Evolutionary conservation across 2,329 filamentous ascomycete genomes (phyloP), one percentile per base, ranked within the genome.

Genomic region (Capronia americana): DNA sequence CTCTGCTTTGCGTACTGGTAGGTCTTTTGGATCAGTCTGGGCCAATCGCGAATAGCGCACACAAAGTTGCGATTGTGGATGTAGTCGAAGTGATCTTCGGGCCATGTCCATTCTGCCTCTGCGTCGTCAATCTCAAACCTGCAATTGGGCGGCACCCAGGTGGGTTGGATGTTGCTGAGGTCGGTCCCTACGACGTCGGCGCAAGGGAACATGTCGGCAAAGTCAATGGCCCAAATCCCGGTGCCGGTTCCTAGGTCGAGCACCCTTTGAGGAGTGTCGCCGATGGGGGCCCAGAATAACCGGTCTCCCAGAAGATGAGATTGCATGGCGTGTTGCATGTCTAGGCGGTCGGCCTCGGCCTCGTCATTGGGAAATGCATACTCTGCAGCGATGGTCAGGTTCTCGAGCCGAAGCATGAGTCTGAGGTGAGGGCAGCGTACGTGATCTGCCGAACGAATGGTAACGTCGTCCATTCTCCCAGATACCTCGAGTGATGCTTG

Each of bases 41-140:
- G 79, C 85, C 86, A 88, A 71, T 88, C 80, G 57, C 80, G 83
- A 65, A 88, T 84, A 1, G 82, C 83, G 78, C 85, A 82, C 17
- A 84, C 83, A 1, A 85, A 83, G 61, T 85, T 82, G 6, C 87
- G 81, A 20, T 83, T 82, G 72, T 89, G 87, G 50, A 89, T 82
- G 64, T 87, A 87, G 73, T 89, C 86, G 61, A 87, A 88, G 59
- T 84, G 80, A 64, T 86, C 81, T 4, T 75, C 72, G 71, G 4
- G 83, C 66, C 86, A 82, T 17, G 86, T 74, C 86, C 86, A 88
- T 2, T 81, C 79, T 63, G 80, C 81, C 74, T 88, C 86, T 20
- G 84, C 80, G 67, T 88, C 86, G 65, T 88, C 86, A 10, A 88
- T 79, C 72, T 85, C 77, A 69, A 87, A 87, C 24, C 79, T 78